These are phyloP conservation scores for Metschnikowia proteae DNA, from an alignment of 805 yeast species.

Conservation along the genomic window DNA sequence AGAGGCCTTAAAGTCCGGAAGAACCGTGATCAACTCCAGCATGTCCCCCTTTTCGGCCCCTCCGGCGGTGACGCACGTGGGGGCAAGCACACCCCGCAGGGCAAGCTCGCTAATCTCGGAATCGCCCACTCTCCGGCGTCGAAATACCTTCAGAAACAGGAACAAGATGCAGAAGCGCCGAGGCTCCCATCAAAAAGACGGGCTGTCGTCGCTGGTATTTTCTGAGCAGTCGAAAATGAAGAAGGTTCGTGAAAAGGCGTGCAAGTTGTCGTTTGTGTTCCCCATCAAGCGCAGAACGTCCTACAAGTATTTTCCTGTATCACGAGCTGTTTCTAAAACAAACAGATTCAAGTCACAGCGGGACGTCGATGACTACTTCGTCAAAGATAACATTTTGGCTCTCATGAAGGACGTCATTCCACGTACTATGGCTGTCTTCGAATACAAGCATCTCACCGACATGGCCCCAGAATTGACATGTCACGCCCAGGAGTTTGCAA, in stretches of 20 bases:
- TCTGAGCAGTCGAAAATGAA: conserved; percentile 7
- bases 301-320: conserved; percentile 22
- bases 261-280: conserved; percentile 22
- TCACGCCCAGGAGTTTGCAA: conserved; percentile 7
- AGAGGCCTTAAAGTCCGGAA: conserved; percentile 13
- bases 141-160: conserved; percentile 28
- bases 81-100: conserved; percentile 16
- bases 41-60: conserved; percentile 1
- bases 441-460: conserved; percentile 17
- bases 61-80: conserved; percentile 15
- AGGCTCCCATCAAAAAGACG: conserved; percentile 2
- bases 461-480: conserved; percentile 13
- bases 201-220: conserved; percentile 9
- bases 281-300: conserved; percentile 37
- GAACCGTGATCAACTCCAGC: background rate
- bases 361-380: conserved; percentile 18
- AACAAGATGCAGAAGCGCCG: conserved; percentile 25
- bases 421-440: conserved; percentile 22
- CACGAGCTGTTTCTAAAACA: conserved; percentile 17
- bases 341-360: conserved; percentile 16
- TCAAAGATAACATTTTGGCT: conserved; percentile 17
- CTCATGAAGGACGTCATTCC: conserved; percentile 32
- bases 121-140: conserved; percentile 29
- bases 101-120: conserved; percentile 28
- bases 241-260: background rate